These are phyloP conservation scores for Stemphylium vesicarium DNA, from an alignment of 2,329 filamentous ascomycete species.

Conservation along the genomic window DNA sequence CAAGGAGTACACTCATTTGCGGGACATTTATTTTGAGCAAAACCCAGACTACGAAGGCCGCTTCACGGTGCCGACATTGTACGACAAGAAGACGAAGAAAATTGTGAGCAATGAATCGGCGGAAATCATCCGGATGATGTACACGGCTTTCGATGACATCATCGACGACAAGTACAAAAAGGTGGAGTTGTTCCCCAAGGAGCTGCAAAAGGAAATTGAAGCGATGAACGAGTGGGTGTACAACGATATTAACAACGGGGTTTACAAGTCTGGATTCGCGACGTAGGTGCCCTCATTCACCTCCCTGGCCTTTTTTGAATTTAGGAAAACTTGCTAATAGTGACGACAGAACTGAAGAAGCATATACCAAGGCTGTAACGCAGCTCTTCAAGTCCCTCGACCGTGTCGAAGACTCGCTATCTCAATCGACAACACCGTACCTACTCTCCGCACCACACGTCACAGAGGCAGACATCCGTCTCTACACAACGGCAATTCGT, in stretches of 20 bases:
- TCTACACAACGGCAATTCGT: slow-evolving; percentile 66
- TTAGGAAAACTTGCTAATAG: neutral
- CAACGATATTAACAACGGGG: slow-evolving; percentile 60
- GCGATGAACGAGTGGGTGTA: slow-evolving; percentile 61
- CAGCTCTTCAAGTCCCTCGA: slow-evolving; percentile 58
- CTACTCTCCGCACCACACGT: slow-evolving; percentile 53
- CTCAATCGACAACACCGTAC: slow-evolving; percentile 53
- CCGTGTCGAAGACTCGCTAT: slow-evolving; percentile 53
- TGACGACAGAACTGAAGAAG: slow-evolving; percentile 52
- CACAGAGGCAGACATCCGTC: slow-evolving; percentile 59
- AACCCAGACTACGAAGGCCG: slow-evolving; percentile 76
- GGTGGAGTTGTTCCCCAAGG: slow-evolving; percentile 54
- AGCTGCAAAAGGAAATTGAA: slow-evolving; percentile 55
- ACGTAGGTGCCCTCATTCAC: slow-evolving; percentile 41
- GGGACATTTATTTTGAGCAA: slow-evolving; percentile 79
- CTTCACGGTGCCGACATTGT: slow-evolving; percentile 88
- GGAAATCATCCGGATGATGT: slow-evolving; percentile 92
- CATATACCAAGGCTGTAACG: slow-evolving; percentile 55
- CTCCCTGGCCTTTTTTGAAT: neutral
- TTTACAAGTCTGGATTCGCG: slow-evolving; percentile 61
- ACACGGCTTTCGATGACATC: slow-evolving; percentile 74
- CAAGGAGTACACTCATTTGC: slow-evolving; percentile 72
- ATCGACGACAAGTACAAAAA: slow-evolving; percentile 54
- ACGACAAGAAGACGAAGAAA: slow-evolving; percentile 74
- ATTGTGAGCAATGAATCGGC: slow-evolving; percentile 93